These are phyloP conservation scores for Xylaria longipes DNA, from an alignment of 495 filamentous ascomycete species.

Conservation along the genomic window DNA sequence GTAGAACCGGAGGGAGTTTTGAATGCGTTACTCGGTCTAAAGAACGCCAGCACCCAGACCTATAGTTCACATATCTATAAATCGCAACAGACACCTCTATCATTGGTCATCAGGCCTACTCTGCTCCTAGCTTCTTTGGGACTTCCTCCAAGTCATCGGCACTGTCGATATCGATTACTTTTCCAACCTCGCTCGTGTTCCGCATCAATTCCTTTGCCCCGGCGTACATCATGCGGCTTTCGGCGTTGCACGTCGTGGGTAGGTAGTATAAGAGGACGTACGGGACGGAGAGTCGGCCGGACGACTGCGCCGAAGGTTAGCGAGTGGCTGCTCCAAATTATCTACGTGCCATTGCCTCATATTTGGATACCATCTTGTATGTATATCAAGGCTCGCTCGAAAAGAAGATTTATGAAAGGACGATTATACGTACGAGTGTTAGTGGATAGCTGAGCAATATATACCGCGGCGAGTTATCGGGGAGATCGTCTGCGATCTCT, in stretches of 20 bases:
- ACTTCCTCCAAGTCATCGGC: conserved; percentile 79
- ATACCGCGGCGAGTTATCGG: conserved; percentile 89
- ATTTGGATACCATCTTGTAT: not conserved
- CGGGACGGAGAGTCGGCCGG: conserved; percentile 60
- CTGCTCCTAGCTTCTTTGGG: conserved; percentile 67
- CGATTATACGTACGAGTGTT: conserved; percentile 66
- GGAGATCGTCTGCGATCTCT: conserved; percentile 84
- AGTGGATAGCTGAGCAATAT: conserved; percentile 89
- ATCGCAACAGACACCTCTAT: not conserved
- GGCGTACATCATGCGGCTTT: conserved; percentile 91
- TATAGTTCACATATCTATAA: not conserved
- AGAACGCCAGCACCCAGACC: conserved; percentile 1
- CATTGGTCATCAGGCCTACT: conserved; percentile 26
- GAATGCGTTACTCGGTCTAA: not conserved
- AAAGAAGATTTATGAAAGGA: not conserved
- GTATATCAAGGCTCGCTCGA: not conserved
- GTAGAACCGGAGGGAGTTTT: not conserved
- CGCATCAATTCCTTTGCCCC: conserved; percentile 94
- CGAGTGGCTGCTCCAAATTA: not conserved
- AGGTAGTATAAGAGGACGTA: conserved; percentile 95
- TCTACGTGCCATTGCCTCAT: not conserved
- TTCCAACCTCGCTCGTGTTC: conserved; percentile 83
- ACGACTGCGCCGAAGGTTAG: conserved; percentile 42
- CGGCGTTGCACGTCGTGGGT: conserved; percentile 84
- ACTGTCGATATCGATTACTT: conserved; percentile 78